Percentiles rank a stretch among this genome's conserved stretches.
phyloP scores from a whole-genome alignment of 2,329 filamentous ascomycete genomes.

The Neonectria coccinea region DNA sequence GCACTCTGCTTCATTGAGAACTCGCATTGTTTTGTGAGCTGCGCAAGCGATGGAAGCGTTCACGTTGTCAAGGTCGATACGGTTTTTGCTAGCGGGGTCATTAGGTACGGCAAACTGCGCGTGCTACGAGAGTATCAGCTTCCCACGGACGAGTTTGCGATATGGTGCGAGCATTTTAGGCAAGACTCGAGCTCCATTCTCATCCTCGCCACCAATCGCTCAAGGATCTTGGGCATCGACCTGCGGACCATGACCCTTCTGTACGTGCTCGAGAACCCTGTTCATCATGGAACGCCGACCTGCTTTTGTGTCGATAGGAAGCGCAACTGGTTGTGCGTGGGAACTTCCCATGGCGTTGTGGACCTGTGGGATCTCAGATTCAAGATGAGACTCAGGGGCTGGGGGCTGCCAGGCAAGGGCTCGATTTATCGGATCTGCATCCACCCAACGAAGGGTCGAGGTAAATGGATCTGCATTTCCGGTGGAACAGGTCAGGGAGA shows the following conservation, averaged over 20 bases:
- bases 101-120: slow-evolving; percentile 82
- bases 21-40: slow-evolving; percentile 93
- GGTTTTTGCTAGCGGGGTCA: slow-evolving; percentile 59
- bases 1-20: slow-evolving; percentile 92
- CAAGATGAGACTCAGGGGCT: slow-evolving; percentile 85
- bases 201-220: slow-evolving; percentile 86
- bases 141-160: slow-evolving; percentile 77
- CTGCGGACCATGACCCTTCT: slow-evolving; percentile 86
- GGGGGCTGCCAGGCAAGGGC: slow-evolving; percentile 85
- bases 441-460: slow-evolving; percentile 81
- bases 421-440: slow-evolving; percentile 83
- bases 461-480: slow-evolving; percentile 87
- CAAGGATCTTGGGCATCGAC: slow-evolving; percentile 85
- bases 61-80: slow-evolving; percentile 86
- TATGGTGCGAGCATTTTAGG: slow-evolving; percentile 94
- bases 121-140: slow-evolving; percentile 86
- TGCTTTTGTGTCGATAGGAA: slow-evolving; percentile 90
- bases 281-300: slow-evolving; percentile 91
- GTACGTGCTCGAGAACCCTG: slow-evolving; percentile 85
- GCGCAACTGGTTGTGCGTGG: slow-evolving; percentile 90
- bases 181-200: slow-evolving; percentile 85
- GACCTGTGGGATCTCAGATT: slow-evolving; percentile 98
- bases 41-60: slow-evolving; percentile 88
- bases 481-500: slow-evolving; percentile 90
- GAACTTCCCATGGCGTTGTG: slow-evolving; percentile 91